Base-by-base conservation (phyloP, 495 filamentous ascomycete species). In the Xylaria intraflava region DNA sequence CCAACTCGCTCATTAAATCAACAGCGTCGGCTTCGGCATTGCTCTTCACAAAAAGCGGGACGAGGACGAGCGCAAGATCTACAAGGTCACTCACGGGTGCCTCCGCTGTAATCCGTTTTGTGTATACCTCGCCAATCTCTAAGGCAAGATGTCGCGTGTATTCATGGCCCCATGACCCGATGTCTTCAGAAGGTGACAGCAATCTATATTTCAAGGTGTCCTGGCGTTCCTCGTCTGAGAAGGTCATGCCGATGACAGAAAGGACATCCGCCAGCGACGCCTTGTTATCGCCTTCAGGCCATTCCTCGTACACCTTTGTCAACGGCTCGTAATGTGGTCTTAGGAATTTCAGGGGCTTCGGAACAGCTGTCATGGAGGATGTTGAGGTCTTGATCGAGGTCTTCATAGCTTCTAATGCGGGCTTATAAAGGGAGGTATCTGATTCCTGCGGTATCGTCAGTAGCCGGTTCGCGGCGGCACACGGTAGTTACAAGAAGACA, bases 1-100 rank as follows among this genome's bases (percentile, higher is more conserved):
- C 93, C 42, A 99, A 72, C 66, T 99, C 94, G 68, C 88, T 93
- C 77, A 97, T 82, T 53, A 99, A 78, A 69, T 99, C 93, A 33
- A 97, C 93, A 16, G 93, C 94, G 70, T 99, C 93, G 11, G 91
- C 94, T 73, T 99, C 93, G 49, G 93, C 93, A 61, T 97, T 97
- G 73, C 92, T 93, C 73, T 89, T 89, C 43, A 99, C 76, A 72
- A 97, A 97, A 60, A 95, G 88, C 0, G 93, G 92, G 12, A 99
- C 90, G 33, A 99, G 81, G 16, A 84, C 77, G 50, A 89, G 69
- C 8, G 89, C 86, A 46, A 99, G 82, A 59, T 94, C 82, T 31
- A 87, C 78, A 35, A 99, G 73, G 62, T 96, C 93, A 53, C 85
- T 74, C 26, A 73, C 74, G 12, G 78, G 62, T 65, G 86, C 75